Base-by-base conservation (phyloP, 768 basidiomycete species). In the Psilocybe azurescens region DNA sequence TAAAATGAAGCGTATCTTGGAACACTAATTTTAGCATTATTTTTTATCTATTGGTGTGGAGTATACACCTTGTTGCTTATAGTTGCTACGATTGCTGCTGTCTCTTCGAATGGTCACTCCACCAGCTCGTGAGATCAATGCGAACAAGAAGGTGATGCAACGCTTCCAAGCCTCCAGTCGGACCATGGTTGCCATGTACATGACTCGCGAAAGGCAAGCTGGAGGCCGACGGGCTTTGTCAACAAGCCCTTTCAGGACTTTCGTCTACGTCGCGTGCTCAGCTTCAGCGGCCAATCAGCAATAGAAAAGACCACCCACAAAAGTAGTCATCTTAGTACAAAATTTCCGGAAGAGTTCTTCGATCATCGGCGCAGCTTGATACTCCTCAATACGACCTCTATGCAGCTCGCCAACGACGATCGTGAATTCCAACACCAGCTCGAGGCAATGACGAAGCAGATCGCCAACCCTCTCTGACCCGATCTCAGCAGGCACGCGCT, bases 401-500 rank as follows among this genome's bases (percentile, higher is more conserved):
- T 80, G 79, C 3, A 89, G 68, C 56, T 89, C 88, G 6, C 89
- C 87, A 0, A 87, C 82, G 24, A 91, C 77, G 28, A 90, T 78
- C 28, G 86, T 83, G 63, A 91, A 84, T 56, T 90, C 87, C 49
- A 94, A 77, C 3, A 93, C 80, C 39, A 86, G 70, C 68, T 90
- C 88, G 62, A 94, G 74, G 32, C 83, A 79, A 28, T 83, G 81
- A 14, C 87, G 82, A 28, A 94, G 77, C 33, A 88, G 74, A 65
- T 91, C 90, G 0, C 88, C 86, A 1, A 84, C 6, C 81, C 79
- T 65, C 83, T 80, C 72, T 95, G 93, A 2, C 82, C 80, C 0
- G 89, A 87, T 46, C 90, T 79, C 51, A 94, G 73, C 28, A 94
- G 77, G 69, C 92, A 94, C 13, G 90, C 89, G 58, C 82, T 88